A percentile compares a stretch with the other conserved stretches of the same genome.
phyloP scores from a whole-genome alignment of 352 stramenopile species.

The Blastocystis sp. region DNA sequence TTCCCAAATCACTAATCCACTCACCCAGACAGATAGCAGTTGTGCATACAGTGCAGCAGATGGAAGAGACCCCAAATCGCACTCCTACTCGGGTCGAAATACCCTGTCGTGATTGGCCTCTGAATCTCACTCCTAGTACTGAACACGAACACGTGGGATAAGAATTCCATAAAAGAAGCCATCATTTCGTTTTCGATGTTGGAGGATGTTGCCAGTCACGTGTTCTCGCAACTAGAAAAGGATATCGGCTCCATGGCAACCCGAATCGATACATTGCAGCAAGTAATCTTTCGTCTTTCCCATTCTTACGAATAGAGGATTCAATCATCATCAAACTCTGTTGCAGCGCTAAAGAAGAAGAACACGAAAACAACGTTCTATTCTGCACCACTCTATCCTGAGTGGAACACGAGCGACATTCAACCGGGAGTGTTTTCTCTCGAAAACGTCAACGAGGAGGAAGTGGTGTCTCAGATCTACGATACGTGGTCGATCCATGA shows the following conservation, averaged over 20 bases:
- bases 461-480: background rate
- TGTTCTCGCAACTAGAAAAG: constrained; percentile 21
- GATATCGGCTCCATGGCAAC: background rate
- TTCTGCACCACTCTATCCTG: constrained; percentile 19
- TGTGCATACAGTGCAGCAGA: too few relatives aligned
- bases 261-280: background rate
- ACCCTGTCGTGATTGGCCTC: too few relatives aligned
- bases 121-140: constrained; percentile 14
- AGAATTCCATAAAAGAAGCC: constrained; percentile 8
- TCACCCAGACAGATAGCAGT: too few relatives aligned
- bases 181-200: constrained; percentile 53
- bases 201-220: constrained; percentile 1
- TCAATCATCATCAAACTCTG: background rate
- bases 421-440: background rate
- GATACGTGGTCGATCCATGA: background rate
- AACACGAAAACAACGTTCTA: constrained; percentile 20
- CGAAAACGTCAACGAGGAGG: constrained; percentile 3
- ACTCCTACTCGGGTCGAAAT: too few relatives aligned
- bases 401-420: background rate
- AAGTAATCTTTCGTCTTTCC: background rate
- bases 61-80: too few relatives aligned
- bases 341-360: constrained; percentile 47
- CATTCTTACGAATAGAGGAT: constrained; percentile 22
- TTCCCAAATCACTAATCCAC: too few relatives aligned
- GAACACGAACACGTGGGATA: constrained; percentile 36